Evolutionary conservation across 805 yeast species (phyloP).

Genomic region (Pichia membranifaciens): DNA sequence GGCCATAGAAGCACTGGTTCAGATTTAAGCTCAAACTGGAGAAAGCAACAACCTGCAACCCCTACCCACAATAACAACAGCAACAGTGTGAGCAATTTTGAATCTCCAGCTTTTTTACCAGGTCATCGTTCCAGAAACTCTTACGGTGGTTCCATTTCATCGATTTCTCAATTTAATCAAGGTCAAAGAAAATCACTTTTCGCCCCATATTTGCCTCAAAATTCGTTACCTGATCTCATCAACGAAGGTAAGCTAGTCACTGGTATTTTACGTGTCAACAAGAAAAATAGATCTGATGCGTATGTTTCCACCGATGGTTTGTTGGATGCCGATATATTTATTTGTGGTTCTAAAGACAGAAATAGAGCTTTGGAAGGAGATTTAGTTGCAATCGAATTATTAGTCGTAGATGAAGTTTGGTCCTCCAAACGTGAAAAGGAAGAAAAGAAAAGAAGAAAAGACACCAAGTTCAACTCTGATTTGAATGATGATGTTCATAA

Average conservation of each 20-base stretch:
- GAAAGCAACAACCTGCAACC: conserved; percentile 30
- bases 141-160: conserved; percentile 57
- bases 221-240: conserved; percentile 81
- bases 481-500: conserved; percentile 68
- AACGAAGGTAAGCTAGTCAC: conserved; percentile 88
- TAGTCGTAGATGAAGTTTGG: conserved; percentile 98
- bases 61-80: conserved; percentile 16
- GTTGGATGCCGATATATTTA: conserved; percentile 92
- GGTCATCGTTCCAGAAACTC: conserved; percentile 68
- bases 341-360: conserved; percentile 97
- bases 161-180: conserved; percentile 35
- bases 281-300: conserved; percentile 95
- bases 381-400: conserved; percentile 88
- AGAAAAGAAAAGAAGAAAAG: conserved; percentile 81
- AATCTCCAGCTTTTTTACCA: conserved; percentile 48
- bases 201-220: conserved; percentile 94
- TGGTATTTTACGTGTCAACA: conserved; percentile 89
- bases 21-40: conserved; percentile 57
- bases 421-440: conserved; percentile 93
- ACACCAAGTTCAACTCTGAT: conserved; percentile 29
- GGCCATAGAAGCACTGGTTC: conserved; percentile 37
- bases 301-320: conserved; percentile 97
- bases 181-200: conserved; percentile 70
- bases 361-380: conserved; percentile 97
- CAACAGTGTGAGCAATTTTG: conserved; percentile 15